Evolutionary conservation across 768 basidiomycete species (phyloP).

Genomic region (Podaxis pistillaris): DNA sequence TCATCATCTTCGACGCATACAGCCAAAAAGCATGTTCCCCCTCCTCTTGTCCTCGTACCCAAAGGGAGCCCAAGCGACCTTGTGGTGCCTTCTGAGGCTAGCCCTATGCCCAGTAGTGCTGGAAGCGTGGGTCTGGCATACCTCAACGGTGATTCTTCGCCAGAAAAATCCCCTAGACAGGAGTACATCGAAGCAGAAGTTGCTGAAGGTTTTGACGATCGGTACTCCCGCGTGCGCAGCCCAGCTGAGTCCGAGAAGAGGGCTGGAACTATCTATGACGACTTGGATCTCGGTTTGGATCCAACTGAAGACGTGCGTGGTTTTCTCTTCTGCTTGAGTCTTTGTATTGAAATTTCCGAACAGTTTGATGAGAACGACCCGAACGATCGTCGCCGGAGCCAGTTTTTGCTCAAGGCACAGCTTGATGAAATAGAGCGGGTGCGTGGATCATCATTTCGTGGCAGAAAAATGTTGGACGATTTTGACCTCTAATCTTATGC

Average conservation of each 20-base stretch:
- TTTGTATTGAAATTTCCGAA: constrained; percentile 18
- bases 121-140: constrained; percentile 46
- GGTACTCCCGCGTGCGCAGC: constrained; percentile 31
- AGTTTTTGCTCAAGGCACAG: constrained; percentile 69
- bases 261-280: constrained; percentile 49
- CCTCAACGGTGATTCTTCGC: constrained; percentile 30
- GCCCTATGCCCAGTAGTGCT: constrained; percentile 34
- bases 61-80: constrained; percentile 29
- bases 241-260: constrained; percentile 44
- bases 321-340: constrained; percentile 5
- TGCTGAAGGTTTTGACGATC: constrained; percentile 36
- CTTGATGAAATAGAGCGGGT: constrained; percentile 80
- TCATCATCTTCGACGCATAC: constrained; percentile 30
- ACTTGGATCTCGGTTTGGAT: constrained; percentile 49
- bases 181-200: constrained; percentile 17
- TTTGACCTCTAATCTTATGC: constrained; percentile 3
- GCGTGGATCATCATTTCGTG: constrained; percentile 9
- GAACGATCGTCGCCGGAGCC: constrained; percentile 72
- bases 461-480: background rate
- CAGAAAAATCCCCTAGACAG: constrained; percentile 13
- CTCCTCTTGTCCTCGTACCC: constrained; percentile 54
- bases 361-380: constrained; percentile 73
- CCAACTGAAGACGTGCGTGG: constrained; percentile 41
- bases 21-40: constrained; percentile 47
- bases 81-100: constrained; percentile 33